Evolutionary conservation across 164 flowering plant species (phyloP).

Genomic region (Cinnamomum chago): DNA sequence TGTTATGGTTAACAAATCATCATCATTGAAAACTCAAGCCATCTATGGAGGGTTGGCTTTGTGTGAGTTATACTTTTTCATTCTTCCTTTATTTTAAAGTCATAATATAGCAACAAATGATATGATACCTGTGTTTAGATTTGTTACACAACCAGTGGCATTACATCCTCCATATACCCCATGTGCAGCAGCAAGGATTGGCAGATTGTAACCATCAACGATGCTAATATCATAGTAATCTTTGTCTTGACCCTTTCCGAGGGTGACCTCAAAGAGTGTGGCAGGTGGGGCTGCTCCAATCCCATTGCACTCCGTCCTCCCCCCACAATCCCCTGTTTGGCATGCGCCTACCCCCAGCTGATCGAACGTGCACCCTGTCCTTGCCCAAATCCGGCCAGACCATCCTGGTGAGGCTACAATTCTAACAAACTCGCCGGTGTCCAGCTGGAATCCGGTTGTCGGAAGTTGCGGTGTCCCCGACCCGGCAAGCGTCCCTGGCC

Average conservation of each 20-base stretch:
- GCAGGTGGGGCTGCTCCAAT: slow-evolving; percentile 67
- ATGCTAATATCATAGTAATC: slow-evolving; percentile 82
- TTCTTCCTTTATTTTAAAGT: background rate
- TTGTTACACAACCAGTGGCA: slow-evolving; percentile 52
- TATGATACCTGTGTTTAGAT: slow-evolving; percentile 49
- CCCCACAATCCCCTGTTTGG: slow-evolving; percentile 76
- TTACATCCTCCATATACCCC: slow-evolving; percentile 52
- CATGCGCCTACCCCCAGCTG: slow-evolving; percentile 48
- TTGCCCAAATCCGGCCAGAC: slow-evolving; percentile 84
- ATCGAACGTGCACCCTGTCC: slow-evolving; percentile 74
- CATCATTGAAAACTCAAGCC: background rate
- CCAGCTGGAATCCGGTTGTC: slow-evolving; percentile 55
- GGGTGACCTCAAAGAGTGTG: slow-evolving; percentile 71
- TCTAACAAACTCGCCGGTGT: slow-evolving; percentile 36
- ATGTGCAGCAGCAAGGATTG: slow-evolving; percentile 45
- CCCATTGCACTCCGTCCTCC: slow-evolving; percentile 64
- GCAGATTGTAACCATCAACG: slow-evolving; percentile 82
- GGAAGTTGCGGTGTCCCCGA: slow-evolving; percentile 57
- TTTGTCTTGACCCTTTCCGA: slow-evolving; percentile 34
- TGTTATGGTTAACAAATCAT: background rate
- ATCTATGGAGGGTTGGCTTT: background rate
- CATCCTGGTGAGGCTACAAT: slow-evolving; percentile 49
- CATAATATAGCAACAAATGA: background rate
- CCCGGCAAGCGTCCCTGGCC: slow-evolving; percentile 81
- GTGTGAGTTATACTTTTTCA: background rate